A percentile compares a stretch with the other conserved stretches of the same genome.
phyloP scores from a whole-genome alignment of 257 asterid genomes.

The Solanum microdontum region DNA sequence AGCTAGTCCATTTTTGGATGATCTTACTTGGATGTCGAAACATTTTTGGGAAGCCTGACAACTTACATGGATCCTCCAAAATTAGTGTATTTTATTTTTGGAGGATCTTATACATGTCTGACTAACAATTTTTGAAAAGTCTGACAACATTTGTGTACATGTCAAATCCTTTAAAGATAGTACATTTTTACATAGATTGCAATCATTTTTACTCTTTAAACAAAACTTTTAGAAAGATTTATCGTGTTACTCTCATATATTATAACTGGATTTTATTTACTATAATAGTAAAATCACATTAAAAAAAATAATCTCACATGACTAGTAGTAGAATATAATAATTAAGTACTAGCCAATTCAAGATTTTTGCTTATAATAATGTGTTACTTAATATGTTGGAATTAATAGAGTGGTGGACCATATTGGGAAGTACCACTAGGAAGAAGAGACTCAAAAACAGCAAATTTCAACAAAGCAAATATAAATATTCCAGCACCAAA shows the following conservation, averaged over 20 bases:
- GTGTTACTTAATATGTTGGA: background rate
- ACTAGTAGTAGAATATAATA: background rate
- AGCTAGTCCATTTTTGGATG: background rate
- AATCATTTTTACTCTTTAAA: background rate
- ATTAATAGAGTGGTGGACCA: constrained; percentile 69
- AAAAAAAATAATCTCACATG: background rate
- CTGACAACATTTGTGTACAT: background rate
- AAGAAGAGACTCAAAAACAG: constrained; percentile 62
- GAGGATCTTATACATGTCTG: background rate
- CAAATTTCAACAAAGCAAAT: constrained; percentile 41
- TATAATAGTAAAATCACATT: background rate
- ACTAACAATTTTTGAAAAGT: background rate
- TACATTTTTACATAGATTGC: background rate
- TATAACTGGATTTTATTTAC: background rate
- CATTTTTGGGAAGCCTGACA: background rate
- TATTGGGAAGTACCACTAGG: constrained; percentile 83
- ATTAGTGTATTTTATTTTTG: background rate
- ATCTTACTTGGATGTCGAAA: background rate
- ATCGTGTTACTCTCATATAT: background rate
- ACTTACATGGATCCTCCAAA: background rate
- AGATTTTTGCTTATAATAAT: background rate
- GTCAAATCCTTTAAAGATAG: background rate
- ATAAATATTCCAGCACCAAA: constrained; percentile 59
- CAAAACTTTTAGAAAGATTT: background rate
- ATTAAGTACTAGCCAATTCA: background rate